Conservation (phyloP, 1,284 basidiomycete species). For the Paramarasmius palmivorus region DNA sequence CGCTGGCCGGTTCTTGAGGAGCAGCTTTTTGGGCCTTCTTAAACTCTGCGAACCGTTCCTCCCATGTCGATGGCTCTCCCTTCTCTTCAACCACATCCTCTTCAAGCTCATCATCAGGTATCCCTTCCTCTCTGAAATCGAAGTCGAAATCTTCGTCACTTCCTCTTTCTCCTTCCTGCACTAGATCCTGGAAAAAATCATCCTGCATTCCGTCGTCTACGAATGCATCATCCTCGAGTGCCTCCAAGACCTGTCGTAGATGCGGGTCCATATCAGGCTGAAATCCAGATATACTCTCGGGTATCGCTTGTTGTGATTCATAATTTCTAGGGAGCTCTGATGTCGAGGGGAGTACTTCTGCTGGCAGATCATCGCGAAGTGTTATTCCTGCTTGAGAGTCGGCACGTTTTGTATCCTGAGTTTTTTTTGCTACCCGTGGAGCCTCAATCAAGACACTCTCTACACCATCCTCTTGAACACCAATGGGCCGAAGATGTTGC, state of each 20-base stretch:
- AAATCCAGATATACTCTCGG: conserved; percentile 84
- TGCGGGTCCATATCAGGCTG: conserved; percentile 98
- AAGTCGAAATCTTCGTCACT: conserved; percentile 58
- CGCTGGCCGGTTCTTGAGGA: conserved; percentile 29
- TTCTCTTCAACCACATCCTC: conserved; percentile 22
- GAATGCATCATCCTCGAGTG: conserved; percentile 95
- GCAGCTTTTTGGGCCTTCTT: conserved; percentile 48
- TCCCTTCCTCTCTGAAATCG: conserved; percentile 70
- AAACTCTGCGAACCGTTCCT: conserved; percentile 77
- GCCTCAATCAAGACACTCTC: conserved; percentile 79
- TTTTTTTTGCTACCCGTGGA: conserved; percentile 40
- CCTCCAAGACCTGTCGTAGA: conserved; percentile 90
- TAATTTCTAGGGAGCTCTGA: conserved; percentile 76
- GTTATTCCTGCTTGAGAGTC: conserved; percentile 33
- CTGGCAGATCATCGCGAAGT: conserved; percentile 55
- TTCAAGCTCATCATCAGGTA: conserved; percentile 27
- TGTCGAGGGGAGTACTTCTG: conserved; percentile 72
- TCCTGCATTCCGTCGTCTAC: conserved; percentile 76
- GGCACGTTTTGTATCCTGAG: conserved; percentile 30
- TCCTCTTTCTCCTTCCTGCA: conserved; percentile 71
- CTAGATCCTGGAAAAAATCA: conserved; percentile 73
- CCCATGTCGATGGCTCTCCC: conserved; percentile 55
- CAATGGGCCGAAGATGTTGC: conserved; percentile 88
- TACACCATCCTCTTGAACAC: conserved; percentile 72
- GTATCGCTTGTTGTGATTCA: conserved; percentile 74